Evolutionary conservation across 768 basidiomycete species (phyloP).

Genomic region (Cubamyces lactineus): DNA sequence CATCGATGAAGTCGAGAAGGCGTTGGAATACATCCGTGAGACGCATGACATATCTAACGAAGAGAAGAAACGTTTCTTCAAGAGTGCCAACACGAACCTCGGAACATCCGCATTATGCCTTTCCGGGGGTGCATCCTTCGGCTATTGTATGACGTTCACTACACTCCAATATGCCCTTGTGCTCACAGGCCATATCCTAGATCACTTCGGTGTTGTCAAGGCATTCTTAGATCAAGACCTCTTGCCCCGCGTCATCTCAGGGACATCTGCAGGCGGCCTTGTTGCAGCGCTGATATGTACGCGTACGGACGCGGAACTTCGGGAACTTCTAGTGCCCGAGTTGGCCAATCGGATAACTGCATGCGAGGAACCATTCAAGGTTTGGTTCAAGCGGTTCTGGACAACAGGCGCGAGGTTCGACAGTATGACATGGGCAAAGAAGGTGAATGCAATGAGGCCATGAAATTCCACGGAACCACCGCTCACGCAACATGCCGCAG

Average conservation of each 20-base stretch:
- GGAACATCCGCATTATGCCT: slow-evolving; percentile 92
- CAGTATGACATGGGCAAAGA: slow-evolving; percentile 84
- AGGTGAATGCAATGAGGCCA: slow-evolving; percentile 50
- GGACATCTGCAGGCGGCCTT: slow-evolving; percentile 92
- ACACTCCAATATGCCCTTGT: neutral
- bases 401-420: slow-evolving; percentile 96
- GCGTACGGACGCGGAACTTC: slow-evolving; percentile 86
- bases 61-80: slow-evolving; percentile 93
- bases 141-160: slow-evolving; percentile 69
- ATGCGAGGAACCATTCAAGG: slow-evolving; percentile 72
- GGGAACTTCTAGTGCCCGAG: slow-evolving; percentile 73
- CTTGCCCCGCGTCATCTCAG: slow-evolving; percentile 90
- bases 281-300: slow-evolving; percentile 79
- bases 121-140: slow-evolving; percentile 95
- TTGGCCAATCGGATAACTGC: slow-evolving; percentile 84
- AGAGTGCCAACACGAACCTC: slow-evolving; percentile 84
- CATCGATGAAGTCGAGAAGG: slow-evolving; percentile 73
- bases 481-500: slow-evolving; percentile 40
- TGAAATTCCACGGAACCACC: neutral
- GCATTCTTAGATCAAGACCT: slow-evolving; percentile 88
- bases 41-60: slow-evolving; percentile 75
- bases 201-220: slow-evolving; percentile 89
- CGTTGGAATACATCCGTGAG: slow-evolving; percentile 76
- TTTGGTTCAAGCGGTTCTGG: slow-evolving; percentile 76
- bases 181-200: slow-evolving; percentile 39